phyloP scores from a whole-genome alignment of 495 filamentous ascomycete genomes.

The Darksidea phi region DNA sequence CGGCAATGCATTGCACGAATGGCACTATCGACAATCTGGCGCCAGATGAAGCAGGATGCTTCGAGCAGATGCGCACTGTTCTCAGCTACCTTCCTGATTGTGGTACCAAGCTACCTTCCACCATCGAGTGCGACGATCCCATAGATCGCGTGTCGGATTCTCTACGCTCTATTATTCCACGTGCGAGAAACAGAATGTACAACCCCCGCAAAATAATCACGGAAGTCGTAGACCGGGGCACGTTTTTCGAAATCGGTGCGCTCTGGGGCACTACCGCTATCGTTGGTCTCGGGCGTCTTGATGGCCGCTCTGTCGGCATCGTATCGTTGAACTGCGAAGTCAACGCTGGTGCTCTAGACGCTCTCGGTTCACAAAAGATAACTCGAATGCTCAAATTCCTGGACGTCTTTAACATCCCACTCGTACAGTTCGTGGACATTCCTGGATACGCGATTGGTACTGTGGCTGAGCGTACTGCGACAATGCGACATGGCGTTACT shows the following conservation, averaged over 20 bases:
- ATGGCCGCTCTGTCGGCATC: conserved; percentile 56
- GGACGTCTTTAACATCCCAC: conserved; percentile 63
- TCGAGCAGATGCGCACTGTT: conserved; percentile 58
- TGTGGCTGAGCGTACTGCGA: conserved; percentile 59
- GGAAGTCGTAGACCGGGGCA: conserved; percentile 54
- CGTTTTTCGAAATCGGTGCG: conserved; percentile 62
- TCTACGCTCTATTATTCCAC: conserved; percentile 57
- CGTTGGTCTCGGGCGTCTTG: conserved; percentile 56
- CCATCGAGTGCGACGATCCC: conserved; percentile 49
- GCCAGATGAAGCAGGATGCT: conserved; percentile 58
- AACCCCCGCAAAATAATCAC: conserved; percentile 56
- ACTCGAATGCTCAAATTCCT: conserved; percentile 59
- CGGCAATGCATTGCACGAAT: conserved; percentile 61
- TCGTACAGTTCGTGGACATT: conserved; percentile 63
- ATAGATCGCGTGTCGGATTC: conserved; percentile 49
- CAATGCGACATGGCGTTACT: conserved; percentile 62
- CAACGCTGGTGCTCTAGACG: conserved; percentile 60
- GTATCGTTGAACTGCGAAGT: conserved; percentile 57
- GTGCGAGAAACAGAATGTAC: conserved; percentile 60
- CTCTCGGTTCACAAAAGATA: conserved; percentile 59
- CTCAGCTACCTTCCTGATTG: conserved; percentile 57
- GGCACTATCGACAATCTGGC: conserved; percentile 66
- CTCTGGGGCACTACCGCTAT: conserved; percentile 64
- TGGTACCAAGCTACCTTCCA: conserved; percentile 54
- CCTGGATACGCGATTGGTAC: conserved; percentile 64